phyloP scores from a whole-genome alignment of 108 stramenopile genomes.

The Skeletonema marinoi region DNA sequence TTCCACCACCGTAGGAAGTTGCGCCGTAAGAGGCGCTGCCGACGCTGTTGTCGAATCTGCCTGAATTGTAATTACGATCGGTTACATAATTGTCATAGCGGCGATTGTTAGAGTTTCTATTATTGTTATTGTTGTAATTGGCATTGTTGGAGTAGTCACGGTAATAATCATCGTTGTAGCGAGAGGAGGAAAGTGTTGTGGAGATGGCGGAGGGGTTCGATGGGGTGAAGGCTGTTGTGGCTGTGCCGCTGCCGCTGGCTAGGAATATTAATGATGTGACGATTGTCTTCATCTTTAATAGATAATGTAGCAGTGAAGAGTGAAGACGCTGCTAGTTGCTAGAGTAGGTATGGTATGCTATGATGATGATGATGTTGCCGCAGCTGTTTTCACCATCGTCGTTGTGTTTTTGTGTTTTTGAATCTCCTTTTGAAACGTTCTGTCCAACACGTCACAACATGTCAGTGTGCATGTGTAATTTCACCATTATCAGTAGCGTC shows the following conservation, averaged over 20 bases:
- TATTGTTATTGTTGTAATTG: neutral
- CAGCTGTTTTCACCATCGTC: too few relatives aligned
- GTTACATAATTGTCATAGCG: neutral
- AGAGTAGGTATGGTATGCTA: neutral
- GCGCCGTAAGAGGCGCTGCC: neutral
- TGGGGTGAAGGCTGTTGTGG: neutral
- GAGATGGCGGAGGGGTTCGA: too few relatives aligned
- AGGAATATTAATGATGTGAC: neutral
- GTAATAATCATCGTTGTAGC: conserved; percentile 2
- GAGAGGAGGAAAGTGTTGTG: neutral
- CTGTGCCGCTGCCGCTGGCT: neutral
- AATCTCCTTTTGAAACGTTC: too few relatives aligned
- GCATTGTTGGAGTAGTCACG: conserved; percentile 4
- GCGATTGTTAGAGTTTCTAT: neutral
- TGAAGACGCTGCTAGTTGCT: neutral
- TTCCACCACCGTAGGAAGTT: neutral
- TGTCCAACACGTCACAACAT: too few relatives aligned
- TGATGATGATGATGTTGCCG: neutral
- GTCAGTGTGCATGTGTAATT: too few relatives aligned
- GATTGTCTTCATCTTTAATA: neutral
- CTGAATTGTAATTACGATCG: neutral
- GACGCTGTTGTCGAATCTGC: neutral
- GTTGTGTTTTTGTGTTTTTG: too few relatives aligned
- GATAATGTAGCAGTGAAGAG: neutral
- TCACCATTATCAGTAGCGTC: too few relatives aligned